These are phyloP conservation scores for Berberis vulgaris DNA, from an alignment of 164 flowering plant species.

Conservation along the genomic window DNA sequence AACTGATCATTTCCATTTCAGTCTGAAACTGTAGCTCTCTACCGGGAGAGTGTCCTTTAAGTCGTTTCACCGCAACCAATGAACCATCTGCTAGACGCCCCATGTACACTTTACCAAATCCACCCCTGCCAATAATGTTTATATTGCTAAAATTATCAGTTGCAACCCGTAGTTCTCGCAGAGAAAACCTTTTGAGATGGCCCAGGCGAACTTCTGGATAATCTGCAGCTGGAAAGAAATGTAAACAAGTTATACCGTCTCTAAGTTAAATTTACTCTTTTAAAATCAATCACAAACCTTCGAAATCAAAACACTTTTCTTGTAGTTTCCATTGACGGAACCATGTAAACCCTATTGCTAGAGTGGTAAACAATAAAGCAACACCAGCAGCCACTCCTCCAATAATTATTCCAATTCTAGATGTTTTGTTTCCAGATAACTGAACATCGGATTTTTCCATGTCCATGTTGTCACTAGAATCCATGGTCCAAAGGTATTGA, in stretches of 20 bases:
- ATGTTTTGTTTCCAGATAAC: conserved; percentile 19
- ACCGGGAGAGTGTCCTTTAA: conserved; percentile 35
- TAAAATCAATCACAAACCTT: conserved; percentile 21
- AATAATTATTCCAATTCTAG: conserved; percentile 40
- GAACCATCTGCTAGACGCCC: conserved; percentile 44
- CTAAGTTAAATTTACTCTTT: not conserved
- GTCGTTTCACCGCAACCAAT: conserved; percentile 36
- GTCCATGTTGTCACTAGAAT: too few relatives aligned
- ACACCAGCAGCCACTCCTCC: conserved; percentile 51
- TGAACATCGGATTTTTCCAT: too few relatives aligned
- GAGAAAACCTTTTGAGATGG: conserved; percentile 39
- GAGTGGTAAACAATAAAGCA: conserved; percentile 41
- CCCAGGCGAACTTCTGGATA: conserved; percentile 49
- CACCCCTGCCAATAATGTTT: conserved; percentile 40
- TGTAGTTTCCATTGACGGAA: conserved; percentile 39
- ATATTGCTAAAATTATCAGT: conserved; percentile 39
- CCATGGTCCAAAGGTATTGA: too few relatives aligned
- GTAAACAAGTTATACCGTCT: conserved; percentile 3
- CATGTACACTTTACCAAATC: conserved; percentile 42
- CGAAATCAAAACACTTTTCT: conserved; percentile 40
- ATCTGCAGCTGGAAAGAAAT: conserved; percentile 32
- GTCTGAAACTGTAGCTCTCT: conserved; percentile 43
- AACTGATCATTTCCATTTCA: conserved; percentile 41
- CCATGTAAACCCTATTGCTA: conserved; percentile 39
- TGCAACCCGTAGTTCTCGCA: conserved; percentile 40